Evolutionary conservation across 1,139 yeast genomes (phyloP).

Genomic region (Candida buenavistaensis): DNA sequence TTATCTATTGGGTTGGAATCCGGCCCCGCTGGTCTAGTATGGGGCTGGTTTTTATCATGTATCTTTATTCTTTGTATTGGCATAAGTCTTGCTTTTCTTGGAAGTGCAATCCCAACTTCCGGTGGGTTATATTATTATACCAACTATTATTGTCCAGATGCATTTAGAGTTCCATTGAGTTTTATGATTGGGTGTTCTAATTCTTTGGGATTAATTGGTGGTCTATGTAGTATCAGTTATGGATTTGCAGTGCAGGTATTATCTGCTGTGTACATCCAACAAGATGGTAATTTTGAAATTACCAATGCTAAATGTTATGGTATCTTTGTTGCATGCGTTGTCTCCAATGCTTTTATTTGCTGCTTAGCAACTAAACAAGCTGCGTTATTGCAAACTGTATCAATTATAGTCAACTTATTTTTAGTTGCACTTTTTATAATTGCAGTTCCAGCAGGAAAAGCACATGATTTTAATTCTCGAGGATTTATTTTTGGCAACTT

Average conservation of each 20-base stretch:
- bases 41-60: conserved; percentile 75
- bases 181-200: conserved; percentile 48
- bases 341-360: conserved; percentile 29
- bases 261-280: conserved; percentile 32
- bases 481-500: conserved; percentile 54
- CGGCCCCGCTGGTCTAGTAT: conserved; percentile 51
- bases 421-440: conserved; percentile 60
- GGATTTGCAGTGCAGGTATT: conserved; percentile 39
- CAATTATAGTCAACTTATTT: conserved; percentile 56
- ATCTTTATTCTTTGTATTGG: conserved; percentile 60
- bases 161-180: conserved; percentile 33
- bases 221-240: conserved; percentile 38
- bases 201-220: conserved; percentile 36
- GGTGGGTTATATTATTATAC: conserved; percentile 70
- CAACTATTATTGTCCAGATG: conserved; percentile 36
- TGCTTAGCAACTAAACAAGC: conserved; percentile 41
- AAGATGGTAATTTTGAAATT: conserved; percentile 32
- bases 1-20: conserved; percentile 37
- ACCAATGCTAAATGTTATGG: conserved; percentile 36
- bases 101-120: conserved; percentile 70
- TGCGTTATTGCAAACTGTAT: conserved; percentile 59
- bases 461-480: conserved; percentile 31
- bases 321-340: conserved; percentile 34
- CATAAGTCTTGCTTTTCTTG: conserved; percentile 62
- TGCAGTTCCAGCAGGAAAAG: conserved; percentile 62